These are phyloP conservation scores for Teunomyces gatunensis DNA, from an alignment of 805 yeast species.

Conservation along the genomic window DNA sequence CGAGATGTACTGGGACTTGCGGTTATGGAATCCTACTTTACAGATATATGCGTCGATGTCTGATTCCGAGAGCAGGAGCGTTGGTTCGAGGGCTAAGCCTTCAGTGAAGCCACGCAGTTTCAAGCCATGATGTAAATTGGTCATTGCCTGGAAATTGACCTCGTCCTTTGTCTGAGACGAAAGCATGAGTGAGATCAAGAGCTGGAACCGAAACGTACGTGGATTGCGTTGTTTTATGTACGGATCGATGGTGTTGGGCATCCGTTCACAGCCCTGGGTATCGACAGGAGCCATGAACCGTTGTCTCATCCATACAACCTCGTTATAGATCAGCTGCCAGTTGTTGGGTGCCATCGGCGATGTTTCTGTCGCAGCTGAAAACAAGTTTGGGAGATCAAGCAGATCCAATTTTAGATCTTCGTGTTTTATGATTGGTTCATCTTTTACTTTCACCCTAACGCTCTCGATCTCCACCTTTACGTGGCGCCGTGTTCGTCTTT, in stretches of 20 bases:
- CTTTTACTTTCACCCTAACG: background rate
- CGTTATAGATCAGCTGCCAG: constrained; percentile 57
- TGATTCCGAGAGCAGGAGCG: constrained; percentile 47
- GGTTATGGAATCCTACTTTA: constrained; percentile 82
- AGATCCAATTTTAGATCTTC: background rate
- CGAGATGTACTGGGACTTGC: constrained; percentile 73
- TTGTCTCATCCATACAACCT: constrained; percentile 64
- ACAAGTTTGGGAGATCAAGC: background rate
- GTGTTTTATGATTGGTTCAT: background rate
- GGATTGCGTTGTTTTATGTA: constrained; percentile 32
- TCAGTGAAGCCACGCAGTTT: constrained; percentile 33
- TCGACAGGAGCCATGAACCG: constrained; percentile 81
- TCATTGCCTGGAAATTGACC: constrained; percentile 72
- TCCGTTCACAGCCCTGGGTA: constrained; percentile 75
- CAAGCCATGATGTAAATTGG: constrained; percentile 51
- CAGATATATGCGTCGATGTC: constrained; percentile 65
- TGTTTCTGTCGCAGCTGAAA: background rate
- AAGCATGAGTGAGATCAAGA: constrained; percentile 77
- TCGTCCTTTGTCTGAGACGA: constrained; percentile 94
- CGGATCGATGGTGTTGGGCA: constrained; percentile 45
- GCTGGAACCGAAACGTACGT: constrained; percentile 59
- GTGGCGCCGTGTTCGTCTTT: background rate
- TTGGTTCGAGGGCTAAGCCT: constrained; percentile 59
- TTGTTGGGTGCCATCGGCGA: constrained; percentile 30
- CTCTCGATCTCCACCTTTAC: constrained; percentile 1